phyloP scores from a whole-genome alignment of 495 filamentous ascomycete genomes.

The Neurospora sp. region DNA sequence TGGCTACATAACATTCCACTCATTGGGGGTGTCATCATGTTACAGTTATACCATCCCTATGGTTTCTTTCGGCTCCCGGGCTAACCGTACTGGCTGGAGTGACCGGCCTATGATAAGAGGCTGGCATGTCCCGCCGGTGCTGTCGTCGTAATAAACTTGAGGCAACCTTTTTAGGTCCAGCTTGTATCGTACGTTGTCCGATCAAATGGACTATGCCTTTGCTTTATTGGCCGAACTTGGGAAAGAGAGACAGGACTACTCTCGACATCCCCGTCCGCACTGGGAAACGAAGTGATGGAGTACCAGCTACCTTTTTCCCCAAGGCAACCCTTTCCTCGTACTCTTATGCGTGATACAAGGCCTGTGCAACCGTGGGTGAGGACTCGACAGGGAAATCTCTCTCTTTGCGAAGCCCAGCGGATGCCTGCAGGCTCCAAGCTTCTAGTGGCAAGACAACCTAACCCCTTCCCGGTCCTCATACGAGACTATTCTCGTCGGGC shows the following conservation, averaged over 20 bases:
- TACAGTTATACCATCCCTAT: background rate
- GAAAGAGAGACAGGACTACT: background rate
- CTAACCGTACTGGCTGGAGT: background rate
- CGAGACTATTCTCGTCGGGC: conserved; percentile 27
- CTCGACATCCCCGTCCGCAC: background rate
- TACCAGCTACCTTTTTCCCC: background rate
- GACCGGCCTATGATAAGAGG: background rate
- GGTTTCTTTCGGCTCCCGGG: background rate
- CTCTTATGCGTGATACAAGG: background rate
- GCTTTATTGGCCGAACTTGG: background rate
- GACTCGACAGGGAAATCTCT: conserved; percentile 5
- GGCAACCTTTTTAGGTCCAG: background rate
- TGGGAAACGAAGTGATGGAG: background rate
- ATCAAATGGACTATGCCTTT: background rate
- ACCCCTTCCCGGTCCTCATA: conserved; percentile 15
- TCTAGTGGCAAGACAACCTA: conserved; percentile 11
- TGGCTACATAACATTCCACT: background rate
- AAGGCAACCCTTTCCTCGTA: background rate
- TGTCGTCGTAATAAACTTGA: background rate
- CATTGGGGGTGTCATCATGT: background rate
- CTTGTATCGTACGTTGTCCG: background rate
- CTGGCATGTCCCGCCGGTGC: background rate
- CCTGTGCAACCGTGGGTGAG: conserved; percentile 1
- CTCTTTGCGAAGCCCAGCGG: conserved; percentile 8
- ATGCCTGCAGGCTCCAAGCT: conserved; percentile 9